Evolutionary conservation across 208 protist species (phyloP), one percentile per base, ranked within the genome.

Genomic region (Trypanosoma lewisi): DNA sequence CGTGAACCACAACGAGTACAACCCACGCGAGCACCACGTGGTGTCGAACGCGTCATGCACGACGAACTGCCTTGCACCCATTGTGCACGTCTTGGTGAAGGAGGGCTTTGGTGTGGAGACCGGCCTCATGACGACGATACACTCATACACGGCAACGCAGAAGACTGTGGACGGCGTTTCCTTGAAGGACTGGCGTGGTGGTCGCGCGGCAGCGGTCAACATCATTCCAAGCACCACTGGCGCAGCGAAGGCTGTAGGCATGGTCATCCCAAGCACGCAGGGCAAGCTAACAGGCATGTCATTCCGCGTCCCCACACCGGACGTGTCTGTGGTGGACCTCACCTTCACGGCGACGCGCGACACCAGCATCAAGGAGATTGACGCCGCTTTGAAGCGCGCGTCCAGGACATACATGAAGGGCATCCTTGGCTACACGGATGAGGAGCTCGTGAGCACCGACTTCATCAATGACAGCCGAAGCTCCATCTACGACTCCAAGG

Each of bases 31-130:
- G 54, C 75, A 94, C 54, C 60, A 90, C 41, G 77, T 99, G 28
- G 78, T 99, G 37, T 99, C 93, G 5, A 99, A 99, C 81, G 98
- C 99, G 39, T 99, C 98, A 41, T 99, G 99, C 92, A 99, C 99
- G 54, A 99, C 98, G 66, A 99, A 99, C 95, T 99, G 99, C 88
- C 91, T 99, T 28, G 98, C 98, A 4, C 98, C 99, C 44, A 62
- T 99, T 21, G 97, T 89, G 57, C 98, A 99, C 78, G 86, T 97
- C 58, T 44, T 95, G 33, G 84, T 99, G 55, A 75, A 99, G 67
- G 96, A 99, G 34, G 87, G 90, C 50, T 99, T 96, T 65, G 96
- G 95, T 37, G 98, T 99, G 44, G 74, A 67, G 39, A 92, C 97
- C 58, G 95, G 95, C 48, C 86, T 99, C 45, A 99, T 99, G 98